Base-by-base conservation (phyloP, 345 rosid genomes). In the Gossypium herbaceum region DNA sequence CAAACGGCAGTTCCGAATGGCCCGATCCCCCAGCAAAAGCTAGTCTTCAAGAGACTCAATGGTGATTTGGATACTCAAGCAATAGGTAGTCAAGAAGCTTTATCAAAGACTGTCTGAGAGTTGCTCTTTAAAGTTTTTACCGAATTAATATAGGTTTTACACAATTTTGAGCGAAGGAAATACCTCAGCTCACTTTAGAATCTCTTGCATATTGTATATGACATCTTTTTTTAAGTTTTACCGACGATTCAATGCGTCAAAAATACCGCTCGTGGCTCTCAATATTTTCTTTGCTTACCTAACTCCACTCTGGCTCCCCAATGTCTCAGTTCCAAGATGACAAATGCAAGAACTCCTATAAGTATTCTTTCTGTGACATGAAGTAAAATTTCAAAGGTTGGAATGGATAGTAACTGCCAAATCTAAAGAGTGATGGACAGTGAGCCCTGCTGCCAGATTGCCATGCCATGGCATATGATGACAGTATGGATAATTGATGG, bases 21-120 rank as follows among this genome's bases (percentile, higher is more conserved):
- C 17, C 93, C 88, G 62, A 88, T 88, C 24, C 97, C 98, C 63
- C 97, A 91, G 82, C 97, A 88, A 25, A 93, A 92, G 83, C 88
- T 96, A n/a, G 80, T 77, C 20, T 93, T 96, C 77, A 86, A 82
- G 74, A 87, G 81, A 77, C 81, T 89, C 0, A 82, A 80, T 61
- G 34, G 77, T 11, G 79, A 68, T 66, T 73, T 71, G 2, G 81
- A 73, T 75, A 25, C 71, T 19, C 69, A 79, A 13, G 80, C 84
- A 19, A 79, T 83, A 16, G 92, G 74, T 73, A 79, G 71, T 52
- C 78, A 69, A 79, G 81, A 84, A 80, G 86, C 83, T 67, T 25
- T 79, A 34, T 78, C 87, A 11, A 78, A 74, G 71, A 72, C 83
- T 43, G 44, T 34, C 64, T 77, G 74, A 60, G 61, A 41, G 62